Percentiles rank a stretch among this genome's conserved stretches.
Conservation (phyloP, 78 protist species). For the Neovahlkampfia damariscottae region DNA sequence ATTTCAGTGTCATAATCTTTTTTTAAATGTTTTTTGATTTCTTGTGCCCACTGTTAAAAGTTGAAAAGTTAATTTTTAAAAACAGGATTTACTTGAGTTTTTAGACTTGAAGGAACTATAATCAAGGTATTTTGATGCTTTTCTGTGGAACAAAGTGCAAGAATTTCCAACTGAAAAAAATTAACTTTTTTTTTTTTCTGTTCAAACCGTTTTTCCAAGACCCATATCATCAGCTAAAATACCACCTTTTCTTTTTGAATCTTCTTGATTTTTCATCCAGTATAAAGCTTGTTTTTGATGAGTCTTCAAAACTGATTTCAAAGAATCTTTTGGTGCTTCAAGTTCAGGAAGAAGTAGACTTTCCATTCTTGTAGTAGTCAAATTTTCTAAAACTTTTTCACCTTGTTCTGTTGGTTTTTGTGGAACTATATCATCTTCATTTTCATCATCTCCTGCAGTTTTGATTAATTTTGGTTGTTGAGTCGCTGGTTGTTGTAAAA, state of each 20-base stretch:
- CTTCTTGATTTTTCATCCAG: background rate
- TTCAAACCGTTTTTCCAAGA: slow-evolving; percentile 22
- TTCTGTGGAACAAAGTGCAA: too few species aligned
- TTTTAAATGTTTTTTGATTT: too few species aligned
- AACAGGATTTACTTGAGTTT: too few species aligned
- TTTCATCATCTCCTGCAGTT: background rate
- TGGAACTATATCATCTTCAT: background rate
- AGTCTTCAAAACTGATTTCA: background rate
- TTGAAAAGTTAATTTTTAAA: background rate
- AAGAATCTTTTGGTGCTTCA: background rate
- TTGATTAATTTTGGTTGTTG: too few species aligned
- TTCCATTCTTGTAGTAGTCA: background rate
- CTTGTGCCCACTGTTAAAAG: slow-evolving; percentile 49
- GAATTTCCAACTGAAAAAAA: too few species aligned
- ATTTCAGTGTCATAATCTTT: too few species aligned
- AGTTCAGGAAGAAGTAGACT: too few species aligned
- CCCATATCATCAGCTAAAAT: slow-evolving; percentile 55
- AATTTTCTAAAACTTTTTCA: background rate
- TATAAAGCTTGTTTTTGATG: background rate
- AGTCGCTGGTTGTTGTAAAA: too few species aligned
- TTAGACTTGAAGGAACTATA: too few species aligned
- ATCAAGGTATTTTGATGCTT: too few species aligned
- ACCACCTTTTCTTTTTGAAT: slow-evolving; percentile 41
- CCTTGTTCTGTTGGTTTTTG: background rate
- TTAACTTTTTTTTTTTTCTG: background rate